Evolutionary conservation across 495 filamentous ascomycete species (phyloP), one percentile per base, ranked within the genome.

Genomic region (Penicillium samsonianum): DNA sequence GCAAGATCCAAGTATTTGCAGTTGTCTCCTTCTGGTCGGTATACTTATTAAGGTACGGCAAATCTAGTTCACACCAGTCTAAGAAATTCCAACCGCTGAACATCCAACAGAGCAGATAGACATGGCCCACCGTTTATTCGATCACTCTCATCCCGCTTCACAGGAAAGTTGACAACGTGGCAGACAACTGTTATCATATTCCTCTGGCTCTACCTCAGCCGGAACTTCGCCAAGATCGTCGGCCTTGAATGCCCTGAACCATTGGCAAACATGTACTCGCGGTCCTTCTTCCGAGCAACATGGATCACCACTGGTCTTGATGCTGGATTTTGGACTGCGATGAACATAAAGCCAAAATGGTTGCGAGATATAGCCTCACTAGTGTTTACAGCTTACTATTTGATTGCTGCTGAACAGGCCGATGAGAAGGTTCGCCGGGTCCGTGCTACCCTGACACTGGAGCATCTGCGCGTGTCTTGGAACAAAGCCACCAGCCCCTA

Each of bases 341-440:
- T 98, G 94, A 87, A 85, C 53, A 89, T 98, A 49, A 82, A 82
- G 45, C 83, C 79, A 52, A 92, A 90, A 63, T 91, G 89, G 88
- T 67, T 95, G 17, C 80, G 90, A 23, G 92, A 98, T 68, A 65
- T 96, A 16, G 82, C 86, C 4, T 91, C 88, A 58, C 79, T 98
- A 20, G 78, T 89, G 22, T 98, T 96, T 67, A 87, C 86, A 1
- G 67, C 85, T 2, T 98, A 96, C 73, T 98, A 98, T 70, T 76
- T 98, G 47, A 80, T 97, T 53, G 90, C 92, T 12, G 92, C 95
- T 2, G 94, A 98, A 68, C 86, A 90, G 65, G 94, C 94, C 4
- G 94, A 97, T 67, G 94, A 98, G 72, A 98, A 97, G 73, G 92
- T 95, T n/a, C 86, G 93, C 43, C 91, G 92, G 63, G 88, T 98